Conservation (phyloP, 2,329 filamentous ascomycete genomes). For the Cytospora piceicola region DNA sequence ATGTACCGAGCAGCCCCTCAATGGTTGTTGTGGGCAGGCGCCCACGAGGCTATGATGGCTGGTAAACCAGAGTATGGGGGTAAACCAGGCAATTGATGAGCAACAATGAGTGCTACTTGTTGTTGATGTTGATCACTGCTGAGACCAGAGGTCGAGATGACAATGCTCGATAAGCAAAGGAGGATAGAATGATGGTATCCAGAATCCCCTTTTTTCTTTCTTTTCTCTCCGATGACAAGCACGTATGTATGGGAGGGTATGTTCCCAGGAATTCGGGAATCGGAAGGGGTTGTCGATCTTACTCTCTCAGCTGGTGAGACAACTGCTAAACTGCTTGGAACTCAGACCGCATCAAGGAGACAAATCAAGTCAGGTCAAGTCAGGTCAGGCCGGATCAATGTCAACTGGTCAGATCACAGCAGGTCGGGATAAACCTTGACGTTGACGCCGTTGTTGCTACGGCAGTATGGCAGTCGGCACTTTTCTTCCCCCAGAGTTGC, state of each 20-base stretch:
- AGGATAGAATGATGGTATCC: not conserved
- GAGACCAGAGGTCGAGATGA: not conserved
- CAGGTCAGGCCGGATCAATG: not conserved
- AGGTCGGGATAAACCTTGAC: not conserved
- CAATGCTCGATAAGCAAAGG: not conserved
- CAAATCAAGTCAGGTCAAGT: not conserved
- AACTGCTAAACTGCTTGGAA: not conserved
- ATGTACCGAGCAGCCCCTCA: slow-evolving; percentile 6
- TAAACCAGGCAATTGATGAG: not conserved
- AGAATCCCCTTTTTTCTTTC: not conserved
- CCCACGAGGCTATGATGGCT: not conserved
- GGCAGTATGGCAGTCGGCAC: not conserved
- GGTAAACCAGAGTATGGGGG: not conserved
- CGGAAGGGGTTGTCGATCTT: not conserved
- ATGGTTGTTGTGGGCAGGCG: not conserved
- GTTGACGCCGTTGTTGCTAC: not conserved
- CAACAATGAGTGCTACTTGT: not conserved
- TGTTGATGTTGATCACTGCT: not conserved
- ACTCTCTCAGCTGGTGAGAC: too few species aligned
- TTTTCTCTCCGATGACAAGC: not conserved
- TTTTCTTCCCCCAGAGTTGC: not conserved
- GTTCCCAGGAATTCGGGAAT: not conserved
- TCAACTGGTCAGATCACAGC: too few species aligned
- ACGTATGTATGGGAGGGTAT: not conserved
- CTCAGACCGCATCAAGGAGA: slow-evolving; percentile 16